A percentile compares a stretch with the other conserved stretches of the same genome.
These are phyloP conservation scores for Xylariaceae sp. DNA, from an alignment of 2,329 filamentous ascomycete genomes.

Conservation along the genomic window DNA sequence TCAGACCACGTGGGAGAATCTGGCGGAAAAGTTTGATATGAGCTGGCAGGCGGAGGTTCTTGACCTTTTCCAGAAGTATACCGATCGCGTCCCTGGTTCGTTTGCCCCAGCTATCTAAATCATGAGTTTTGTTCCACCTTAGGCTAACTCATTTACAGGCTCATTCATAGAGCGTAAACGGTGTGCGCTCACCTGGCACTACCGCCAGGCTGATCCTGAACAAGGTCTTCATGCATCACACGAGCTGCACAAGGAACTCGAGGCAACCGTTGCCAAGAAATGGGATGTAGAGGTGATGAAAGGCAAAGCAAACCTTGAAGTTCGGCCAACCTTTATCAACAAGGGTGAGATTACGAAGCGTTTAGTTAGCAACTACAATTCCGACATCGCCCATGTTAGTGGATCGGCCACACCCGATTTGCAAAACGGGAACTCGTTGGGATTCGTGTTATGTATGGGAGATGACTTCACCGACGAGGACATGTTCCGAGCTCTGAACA, in stretches of 20 bases:
- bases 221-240: constrained; percentile 78
- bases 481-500: constrained; percentile 83
- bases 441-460: constrained; percentile 88
- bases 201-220: constrained; percentile 86
- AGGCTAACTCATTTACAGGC: constrained; percentile 49
- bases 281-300: constrained; percentile 97
- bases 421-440: constrained; percentile 58
- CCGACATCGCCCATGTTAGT: constrained; percentile 37
- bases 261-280: constrained; percentile 72
- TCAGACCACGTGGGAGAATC: constrained; percentile 79
- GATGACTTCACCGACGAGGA: constrained; percentile 99
- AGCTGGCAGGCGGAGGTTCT: constrained; percentile 87
- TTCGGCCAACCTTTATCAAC: constrained; percentile 95
- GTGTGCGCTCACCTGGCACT: constrained; percentile 96
- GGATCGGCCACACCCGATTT: constrained; percentile 28
- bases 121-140: background rate
- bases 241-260: constrained; percentile 80
- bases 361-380: constrained; percentile 74
- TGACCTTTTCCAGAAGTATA: constrained; percentile 84
- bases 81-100: constrained; percentile 80
- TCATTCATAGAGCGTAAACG: constrained; percentile 94
- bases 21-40: constrained; percentile 88
- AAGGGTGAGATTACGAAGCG: constrained; percentile 94
- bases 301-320: constrained; percentile 95
- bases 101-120: constrained; percentile 8